These are phyloP conservation scores for Eucalyptus polyanthemos DNA, from an alignment of 345 rosid species.

Conservation along the genomic window DNA sequence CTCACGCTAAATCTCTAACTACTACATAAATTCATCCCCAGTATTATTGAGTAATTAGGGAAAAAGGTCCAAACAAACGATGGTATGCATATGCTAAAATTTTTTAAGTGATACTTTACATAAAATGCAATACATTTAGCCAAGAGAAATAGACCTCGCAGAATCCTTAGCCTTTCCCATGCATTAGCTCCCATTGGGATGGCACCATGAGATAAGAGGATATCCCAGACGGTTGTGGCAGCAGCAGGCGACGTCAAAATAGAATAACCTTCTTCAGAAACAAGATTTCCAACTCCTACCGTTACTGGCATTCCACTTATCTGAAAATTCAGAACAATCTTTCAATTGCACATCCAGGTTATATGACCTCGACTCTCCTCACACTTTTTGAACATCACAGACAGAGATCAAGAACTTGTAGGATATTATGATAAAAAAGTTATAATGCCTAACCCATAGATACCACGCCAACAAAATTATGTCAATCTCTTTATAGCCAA, in stretches of 20 bases:
- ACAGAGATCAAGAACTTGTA: background rate
- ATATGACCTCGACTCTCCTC: background rate
- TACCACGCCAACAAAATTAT: background rate
- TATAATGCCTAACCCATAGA: background rate
- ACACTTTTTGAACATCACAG: background rate
- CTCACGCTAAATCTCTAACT: background rate
- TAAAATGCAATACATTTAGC: background rate
- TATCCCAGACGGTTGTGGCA: constrained; percentile 67
- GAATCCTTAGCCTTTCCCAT: constrained; percentile 83
- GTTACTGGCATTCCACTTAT: constrained; percentile 74
- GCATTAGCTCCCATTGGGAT: constrained; percentile 84
- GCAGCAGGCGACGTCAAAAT: constrained; percentile 62
- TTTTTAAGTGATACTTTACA: background rate
- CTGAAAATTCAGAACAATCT: constrained; percentile 12
- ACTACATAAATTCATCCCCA: background rate
- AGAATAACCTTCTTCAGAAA: constrained; percentile 70
- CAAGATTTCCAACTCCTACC: constrained; percentile 60
- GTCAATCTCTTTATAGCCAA: background rate
- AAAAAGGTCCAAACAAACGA: background rate
- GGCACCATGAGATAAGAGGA: constrained; percentile 66
- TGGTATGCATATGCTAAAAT: background rate
- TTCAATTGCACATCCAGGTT: background rate
- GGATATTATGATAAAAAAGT: background rate
- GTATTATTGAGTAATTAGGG: background rate
- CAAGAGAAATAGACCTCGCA: constrained; percentile 25